Conservation (phyloP, 2,329 filamentous ascomycete genomes). For the Emericellopsis cladophorae region DNA sequence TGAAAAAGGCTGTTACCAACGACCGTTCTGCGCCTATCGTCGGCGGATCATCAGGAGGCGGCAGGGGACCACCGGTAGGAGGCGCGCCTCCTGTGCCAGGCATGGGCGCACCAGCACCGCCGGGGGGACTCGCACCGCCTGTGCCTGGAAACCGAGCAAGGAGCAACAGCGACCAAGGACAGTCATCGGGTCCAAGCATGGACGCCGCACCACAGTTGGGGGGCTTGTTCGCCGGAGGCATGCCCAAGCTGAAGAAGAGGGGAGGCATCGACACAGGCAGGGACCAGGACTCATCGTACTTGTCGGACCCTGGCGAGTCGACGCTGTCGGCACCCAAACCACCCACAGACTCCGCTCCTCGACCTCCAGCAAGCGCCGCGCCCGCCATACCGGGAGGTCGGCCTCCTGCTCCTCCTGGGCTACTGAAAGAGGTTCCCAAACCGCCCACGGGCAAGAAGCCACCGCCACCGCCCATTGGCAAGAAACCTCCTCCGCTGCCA, state of each 20-base stretch:
- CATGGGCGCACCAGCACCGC: conserved; percentile 33
- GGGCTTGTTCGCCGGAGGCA: conserved; percentile 84
- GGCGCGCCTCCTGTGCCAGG: conserved; percentile 75
- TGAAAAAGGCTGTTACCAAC: conserved; percentile 85
- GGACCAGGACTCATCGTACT: conserved; percentile 51
- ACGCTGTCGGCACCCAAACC: conserved; percentile 2
- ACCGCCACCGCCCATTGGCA: conserved; percentile 67
- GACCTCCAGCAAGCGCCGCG: conserved; percentile 43
- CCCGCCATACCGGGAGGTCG: conserved; percentile 42
- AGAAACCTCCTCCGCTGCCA: conserved; percentile 57
- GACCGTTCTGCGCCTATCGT: conserved; percentile 78
- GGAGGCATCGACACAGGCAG: conserved; percentile 63
- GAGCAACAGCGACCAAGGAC: conserved; percentile 70
- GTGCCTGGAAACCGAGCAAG: conserved; percentile 58
- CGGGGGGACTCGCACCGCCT: conserved; percentile 58
- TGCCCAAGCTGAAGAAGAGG: conserved; percentile 89
- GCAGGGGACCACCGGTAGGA: conserved; percentile 47
- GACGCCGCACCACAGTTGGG: conserved; percentile 67
- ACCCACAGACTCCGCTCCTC: conserved; percentile 32
- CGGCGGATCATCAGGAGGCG: conserved; percentile 9
- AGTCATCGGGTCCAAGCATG: conserved; percentile 25
- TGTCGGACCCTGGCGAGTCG: conserved; percentile 57
- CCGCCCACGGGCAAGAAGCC: conserved; percentile 29
- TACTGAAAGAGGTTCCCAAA: conserved; percentile 15
- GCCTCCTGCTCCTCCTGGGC: conserved; percentile 1